Evolutionary conservation across 352 stramenopile genomes (phyloP).

Genomic region (Phytophthora multivora): DNA sequence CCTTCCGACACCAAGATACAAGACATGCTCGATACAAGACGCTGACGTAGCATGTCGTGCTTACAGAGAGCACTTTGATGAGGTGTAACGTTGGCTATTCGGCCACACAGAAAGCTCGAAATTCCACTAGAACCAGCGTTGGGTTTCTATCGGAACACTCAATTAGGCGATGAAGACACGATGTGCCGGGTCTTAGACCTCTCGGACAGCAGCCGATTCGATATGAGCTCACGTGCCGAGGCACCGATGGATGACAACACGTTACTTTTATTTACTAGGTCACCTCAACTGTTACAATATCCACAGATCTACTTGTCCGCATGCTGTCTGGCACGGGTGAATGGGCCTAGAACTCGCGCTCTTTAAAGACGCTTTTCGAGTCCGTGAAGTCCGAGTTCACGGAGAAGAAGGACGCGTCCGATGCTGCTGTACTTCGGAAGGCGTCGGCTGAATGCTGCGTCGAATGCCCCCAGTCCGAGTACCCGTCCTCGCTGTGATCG

Average conservation of each 20-base stretch:
- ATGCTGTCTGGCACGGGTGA: conserved; percentile 4
- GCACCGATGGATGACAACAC: conserved; percentile 26
- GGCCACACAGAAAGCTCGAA: too few species aligned
- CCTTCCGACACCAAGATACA: too few species aligned
- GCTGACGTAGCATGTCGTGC: conserved; percentile 1
- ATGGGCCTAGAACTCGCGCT: conserved; percentile 43
- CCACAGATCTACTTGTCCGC: conserved; percentile 26
- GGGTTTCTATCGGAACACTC: neutral
- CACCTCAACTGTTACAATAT: conserved; percentile 36
- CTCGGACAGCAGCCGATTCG: neutral
- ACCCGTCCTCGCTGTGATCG: conserved; percentile 23
- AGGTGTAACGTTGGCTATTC: neutral
- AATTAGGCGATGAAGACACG: conserved; percentile 5
- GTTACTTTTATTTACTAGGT: conserved; percentile 39
- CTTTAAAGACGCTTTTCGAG: conserved; percentile 25
- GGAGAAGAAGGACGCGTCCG: conserved; percentile 43
- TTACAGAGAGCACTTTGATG: conserved; percentile 2
- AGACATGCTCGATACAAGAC: neutral
- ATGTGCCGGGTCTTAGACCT: too few species aligned
- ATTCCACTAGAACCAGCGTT: neutral
- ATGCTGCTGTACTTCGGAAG: conserved; percentile 34
- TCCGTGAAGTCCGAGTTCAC: conserved; percentile 42
- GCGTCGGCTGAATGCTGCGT: conserved; percentile 27
- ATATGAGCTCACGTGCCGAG: neutral
- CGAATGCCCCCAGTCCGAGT: conserved; percentile 35